Evolutionary conservation across 345 rosid species (phyloP), one percentile per base, ranked within the genome.

Genomic region (Populus pruinosa): DNA sequence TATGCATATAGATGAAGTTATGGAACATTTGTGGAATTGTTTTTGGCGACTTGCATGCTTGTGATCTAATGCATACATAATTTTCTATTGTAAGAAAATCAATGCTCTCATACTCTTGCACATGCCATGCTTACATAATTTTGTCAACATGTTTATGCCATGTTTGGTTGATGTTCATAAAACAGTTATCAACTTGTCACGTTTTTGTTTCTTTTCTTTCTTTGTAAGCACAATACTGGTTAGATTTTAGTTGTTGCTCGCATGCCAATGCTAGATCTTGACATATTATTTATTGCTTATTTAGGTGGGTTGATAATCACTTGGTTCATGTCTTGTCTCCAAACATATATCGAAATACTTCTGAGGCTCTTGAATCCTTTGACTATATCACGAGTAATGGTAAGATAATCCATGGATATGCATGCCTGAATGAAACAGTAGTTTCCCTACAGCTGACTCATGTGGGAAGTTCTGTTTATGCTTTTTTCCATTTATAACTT

Each of bases 271-370:
- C 27, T 53, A 3, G 16, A 12, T 61, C 8, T 43, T 41, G 4
- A 59, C 35, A 73, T 14, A 65, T 69, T 73, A 43, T 76, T 80
- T 10, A 29, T 82, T 35, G 67, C 43, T 39, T 61, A 67, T 82
- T 69, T 78, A 94, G 98, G 86, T 94, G 98, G 98, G 98, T 94
- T 6, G 95, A 94, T 82, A 85, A 89, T 86, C 97, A 91, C 84
- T 86, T 94, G 89, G 97, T 94, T 65, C 98, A 93, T 84, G 82
- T 94, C 67, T 80, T 93, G 71, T 93, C 98, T 55, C 98, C 98
- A 63, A 94, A 94, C 83, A 94, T 94, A 50, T 94, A 91, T 82
- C 90, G 98, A 73, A 84, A 77, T 71, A 67, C 94, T 43, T 87
- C 97, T 25, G 98, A 94, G 82, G 98, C 98, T 67, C 92, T 94